These are phyloP conservation scores for Termitomyces sp. DNA, from an alignment of 768 basidiomycete genomes.

Conservation along the genomic window DNA sequence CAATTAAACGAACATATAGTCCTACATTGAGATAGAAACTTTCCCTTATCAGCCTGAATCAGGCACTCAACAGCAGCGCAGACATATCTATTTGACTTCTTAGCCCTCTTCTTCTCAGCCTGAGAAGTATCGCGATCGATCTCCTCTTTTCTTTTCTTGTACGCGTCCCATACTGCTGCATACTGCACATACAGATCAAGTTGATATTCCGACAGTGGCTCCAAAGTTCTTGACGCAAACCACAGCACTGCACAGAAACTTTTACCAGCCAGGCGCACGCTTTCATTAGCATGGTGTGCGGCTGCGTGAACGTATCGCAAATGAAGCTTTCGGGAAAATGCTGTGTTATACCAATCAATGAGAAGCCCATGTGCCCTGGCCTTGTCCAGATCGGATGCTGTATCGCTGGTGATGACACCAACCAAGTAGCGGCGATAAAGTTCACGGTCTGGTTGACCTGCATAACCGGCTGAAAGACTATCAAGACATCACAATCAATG, in stretches of 20 bases:
- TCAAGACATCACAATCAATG: background rate
- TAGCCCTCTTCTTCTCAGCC: constrained; percentile 20
- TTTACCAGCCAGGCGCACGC: constrained; percentile 9
- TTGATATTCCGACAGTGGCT: constrained; percentile 5
- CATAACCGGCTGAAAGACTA: constrained; percentile 13
- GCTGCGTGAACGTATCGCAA: constrained; percentile 15
- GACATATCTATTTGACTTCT: constrained; percentile 21
- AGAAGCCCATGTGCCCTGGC: constrained; percentile 13
- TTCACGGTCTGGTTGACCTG: constrained; percentile 8
- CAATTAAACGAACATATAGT: background rate
- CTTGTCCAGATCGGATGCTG: constrained; percentile 1
- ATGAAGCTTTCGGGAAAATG: background rate
- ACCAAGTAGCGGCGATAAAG: constrained; percentile 11
- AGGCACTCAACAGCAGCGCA: constrained; percentile 23
- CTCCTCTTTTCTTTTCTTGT: constrained; percentile 16
- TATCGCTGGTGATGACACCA: constrained; percentile 8
- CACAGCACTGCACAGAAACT: constrained; percentile 15
- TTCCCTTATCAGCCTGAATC: constrained; percentile 22
- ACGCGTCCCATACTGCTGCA: constrained; percentile 16
- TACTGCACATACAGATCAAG: constrained; percentile 16
- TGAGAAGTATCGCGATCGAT: constrained; percentile 12
- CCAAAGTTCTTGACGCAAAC: constrained; percentile 16
- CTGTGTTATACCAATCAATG: constrained; percentile 10
- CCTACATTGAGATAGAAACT: constrained; percentile 21
- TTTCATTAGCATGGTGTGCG: constrained; percentile 17